Evolutionary conservation across 2,329 filamentous ascomycete genomes (phyloP).

Genomic region (Arthrobotrys musiformis): DNA sequence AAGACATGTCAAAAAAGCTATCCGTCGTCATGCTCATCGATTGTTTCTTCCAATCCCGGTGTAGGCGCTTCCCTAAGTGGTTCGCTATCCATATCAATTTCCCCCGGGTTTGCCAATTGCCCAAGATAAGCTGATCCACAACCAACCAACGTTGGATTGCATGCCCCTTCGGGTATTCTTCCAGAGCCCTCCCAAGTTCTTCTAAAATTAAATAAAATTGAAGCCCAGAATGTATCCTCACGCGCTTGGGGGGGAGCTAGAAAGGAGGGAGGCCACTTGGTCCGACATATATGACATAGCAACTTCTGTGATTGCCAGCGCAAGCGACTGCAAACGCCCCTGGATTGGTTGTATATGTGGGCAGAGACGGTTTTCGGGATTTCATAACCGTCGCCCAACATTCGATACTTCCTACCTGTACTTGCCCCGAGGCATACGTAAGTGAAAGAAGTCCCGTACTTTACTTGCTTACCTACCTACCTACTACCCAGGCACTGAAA

Average conservation of each 20-base stretch:
- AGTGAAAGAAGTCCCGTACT: too few relatives aligned
- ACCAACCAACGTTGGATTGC: not conserved
- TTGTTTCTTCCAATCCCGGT: slow-evolving; percentile 15
- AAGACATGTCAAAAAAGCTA: slow-evolving; percentile 40
- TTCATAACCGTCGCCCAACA: too few relatives aligned
- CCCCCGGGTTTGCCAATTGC: slow-evolving; percentile 1
- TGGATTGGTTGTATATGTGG: too few relatives aligned
- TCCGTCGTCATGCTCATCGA: not conserved
- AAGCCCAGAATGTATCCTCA: slow-evolving; percentile 23
- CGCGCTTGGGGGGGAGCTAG: slow-evolving; percentile 28
- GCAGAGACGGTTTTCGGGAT: too few relatives aligned
- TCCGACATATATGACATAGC: too few relatives aligned
- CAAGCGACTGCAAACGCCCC: slow-evolving; percentile 47
- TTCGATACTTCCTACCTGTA: too few relatives aligned
- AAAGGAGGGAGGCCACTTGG: not conserved
- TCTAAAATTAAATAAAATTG: slow-evolving; percentile 48
- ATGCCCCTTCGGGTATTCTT: slow-evolving; percentile 3
- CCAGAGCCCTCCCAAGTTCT: slow-evolving; percentile 28
- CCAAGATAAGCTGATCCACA: not conserved
- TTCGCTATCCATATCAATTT: slow-evolving; percentile 21
- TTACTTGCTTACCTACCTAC: too few relatives aligned
- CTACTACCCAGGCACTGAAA: too few relatives aligned
- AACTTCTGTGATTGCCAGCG: slow-evolving; percentile 3
- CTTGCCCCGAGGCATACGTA: too few relatives aligned
- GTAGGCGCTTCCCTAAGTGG: slow-evolving; percentile 12